A percentile compares a stretch with the other conserved stretches of the same genome.
Conservation (phyloP, 2,329 filamentous ascomycete genomes). For the Colletotrichum australisinense region DNA sequence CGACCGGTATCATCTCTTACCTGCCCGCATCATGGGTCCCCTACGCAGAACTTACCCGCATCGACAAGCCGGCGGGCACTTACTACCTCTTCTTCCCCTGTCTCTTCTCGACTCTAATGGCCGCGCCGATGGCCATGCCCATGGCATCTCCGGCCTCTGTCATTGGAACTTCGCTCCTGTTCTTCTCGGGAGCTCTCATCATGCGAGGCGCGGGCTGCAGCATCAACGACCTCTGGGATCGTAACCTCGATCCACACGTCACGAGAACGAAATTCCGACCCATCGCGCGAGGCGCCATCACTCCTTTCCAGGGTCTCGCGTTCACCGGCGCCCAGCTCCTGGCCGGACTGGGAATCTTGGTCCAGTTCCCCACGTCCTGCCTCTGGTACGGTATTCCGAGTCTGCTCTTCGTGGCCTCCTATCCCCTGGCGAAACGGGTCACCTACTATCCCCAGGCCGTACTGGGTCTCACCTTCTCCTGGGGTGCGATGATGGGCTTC, state of each 20-base stretch:
- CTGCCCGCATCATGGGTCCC: slow-evolving; percentile 79
- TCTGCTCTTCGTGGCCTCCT: slow-evolving; percentile 77
- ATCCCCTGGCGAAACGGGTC: slow-evolving; percentile 86
- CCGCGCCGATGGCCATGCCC: slow-evolving; percentile 75
- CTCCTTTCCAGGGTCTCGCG: slow-evolving; percentile 75
- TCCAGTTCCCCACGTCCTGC: slow-evolving; percentile 80
- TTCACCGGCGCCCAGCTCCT: slow-evolving; percentile 82
- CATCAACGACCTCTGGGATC: slow-evolving; percentile 92
- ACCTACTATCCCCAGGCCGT: slow-evolving; percentile 90
- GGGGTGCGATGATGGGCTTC: slow-evolving; percentile 90
- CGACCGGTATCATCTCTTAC: slow-evolving; percentile 74
- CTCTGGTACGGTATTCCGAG: slow-evolving; percentile 84
- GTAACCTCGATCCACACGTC: slow-evolving; percentile 86
- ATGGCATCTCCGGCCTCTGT: slow-evolving; percentile 71
- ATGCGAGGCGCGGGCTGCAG: slow-evolving; percentile 91
- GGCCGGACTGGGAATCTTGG: slow-evolving; percentile 76
- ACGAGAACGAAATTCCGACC: slow-evolving; percentile 81
- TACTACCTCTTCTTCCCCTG: slow-evolving; percentile 91
- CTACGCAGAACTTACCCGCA: slow-evolving; percentile 83
- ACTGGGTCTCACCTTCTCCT: slow-evolving; percentile 86
- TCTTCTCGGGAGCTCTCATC: slow-evolving; percentile 80
- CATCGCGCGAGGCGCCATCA: slow-evolving; percentile 82
- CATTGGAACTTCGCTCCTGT: slow-evolving; percentile 73
- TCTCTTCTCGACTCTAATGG: slow-evolving; percentile 84
- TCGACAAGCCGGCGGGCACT: slow-evolving; percentile 84